A percentile compares a stretch with the other conserved stretches of the same genome.
Conservation (phyloP, 2,329 filamentous ascomycete genomes). For the Xylaria digitata region DNA sequence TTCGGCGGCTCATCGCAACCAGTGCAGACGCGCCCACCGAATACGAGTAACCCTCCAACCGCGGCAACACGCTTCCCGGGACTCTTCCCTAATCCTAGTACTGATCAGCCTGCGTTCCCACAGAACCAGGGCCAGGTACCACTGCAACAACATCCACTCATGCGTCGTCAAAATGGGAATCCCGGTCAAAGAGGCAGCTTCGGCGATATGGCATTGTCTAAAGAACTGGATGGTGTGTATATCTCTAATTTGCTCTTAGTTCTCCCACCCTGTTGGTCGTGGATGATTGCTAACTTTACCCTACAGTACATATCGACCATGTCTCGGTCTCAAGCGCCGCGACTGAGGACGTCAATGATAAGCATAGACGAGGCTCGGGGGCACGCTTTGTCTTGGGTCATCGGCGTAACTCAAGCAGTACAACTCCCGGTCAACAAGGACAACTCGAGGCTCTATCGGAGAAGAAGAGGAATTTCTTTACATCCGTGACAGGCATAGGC, state of each 20-base stretch:
- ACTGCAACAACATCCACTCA: constrained; percentile 44
- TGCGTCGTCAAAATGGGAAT: constrained; percentile 56
- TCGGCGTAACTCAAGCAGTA: constrained; percentile 43
- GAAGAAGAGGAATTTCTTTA: constrained; percentile 56
- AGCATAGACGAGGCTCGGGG: constrained; percentile 52
- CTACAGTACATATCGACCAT: constrained; percentile 52
- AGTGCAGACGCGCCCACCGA: constrained; percentile 41
- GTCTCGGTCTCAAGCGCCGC: constrained; percentile 56
- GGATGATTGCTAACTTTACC: constrained; percentile 14
- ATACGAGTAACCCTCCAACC: constrained; percentile 56
- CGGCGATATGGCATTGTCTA: constrained; percentile 58
- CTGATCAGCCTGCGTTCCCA: constrained; percentile 38
- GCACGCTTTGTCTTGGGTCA: constrained; percentile 55
- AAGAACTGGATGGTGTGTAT: constrained; percentile 60
- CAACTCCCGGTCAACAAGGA: constrained; percentile 38
- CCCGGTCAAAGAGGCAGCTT: constrained; percentile 52
- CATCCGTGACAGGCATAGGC: constrained; percentile 41
- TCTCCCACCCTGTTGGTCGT: no score
- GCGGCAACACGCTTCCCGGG: constrained; percentile 62
- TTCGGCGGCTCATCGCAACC: constrained; percentile 37
- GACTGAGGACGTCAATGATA: constrained; percentile 54
- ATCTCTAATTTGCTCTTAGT: constrained; percentile 51
- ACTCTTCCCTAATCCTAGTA: constrained; percentile 54
- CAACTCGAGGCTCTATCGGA: constrained; percentile 46
- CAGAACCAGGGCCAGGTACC: constrained; percentile 30